Base-by-base conservation (phyloP, 352 stramenopile species). In the Globisporangium mamillatum region DNA sequence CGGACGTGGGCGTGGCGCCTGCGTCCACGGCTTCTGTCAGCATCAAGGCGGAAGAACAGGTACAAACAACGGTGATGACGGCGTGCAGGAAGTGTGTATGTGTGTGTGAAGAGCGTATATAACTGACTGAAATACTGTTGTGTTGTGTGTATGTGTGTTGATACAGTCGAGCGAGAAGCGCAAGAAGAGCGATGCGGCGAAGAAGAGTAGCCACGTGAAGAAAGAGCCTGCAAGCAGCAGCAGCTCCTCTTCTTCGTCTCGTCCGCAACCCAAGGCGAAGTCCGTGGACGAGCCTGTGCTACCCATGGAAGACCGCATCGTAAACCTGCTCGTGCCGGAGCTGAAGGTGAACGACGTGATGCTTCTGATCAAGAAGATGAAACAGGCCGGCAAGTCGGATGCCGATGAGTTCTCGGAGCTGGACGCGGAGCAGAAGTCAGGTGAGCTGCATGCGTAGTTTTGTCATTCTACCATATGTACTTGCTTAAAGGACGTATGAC, bases 331-430 rank as follows among this genome's bases (percentile, higher is more conserved):
- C 22, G 86, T 94, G 58, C 85, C 86, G 0, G 88, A 94, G 46
- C 80, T 96, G 55, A 93, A 94, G 71, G 88, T 94, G 54, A 86
- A 88, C 61, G 88, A 96, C 69, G 85, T 96, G 63, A 93, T 96
- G 82, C 75, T 91, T 70, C 74, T 96, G 46, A 94, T 96, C 73
- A 86, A 91, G 67, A 96, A 96, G 73, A 94, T 96, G 88, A 93
- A 91, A 54, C 86, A 96, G 66, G 82, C 88, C 1, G 86, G 87
- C 73, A 96, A 96, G 74, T 94, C 88, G 60, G 88, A 96, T 67
- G 86, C 88, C 9, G 88, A 96, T 65, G 88, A 94, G 74, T 96
- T 94, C 70, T 94, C 86, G 27, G 84, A 92, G 75, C 71, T 93
- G 3, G 88, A 96, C 63, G 80, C 86, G 8, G 88, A 96, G 69